These are phyloP conservation scores for Ricinus communis DNA, from an alignment of 345 rosid species.

Conservation along the genomic window DNA sequence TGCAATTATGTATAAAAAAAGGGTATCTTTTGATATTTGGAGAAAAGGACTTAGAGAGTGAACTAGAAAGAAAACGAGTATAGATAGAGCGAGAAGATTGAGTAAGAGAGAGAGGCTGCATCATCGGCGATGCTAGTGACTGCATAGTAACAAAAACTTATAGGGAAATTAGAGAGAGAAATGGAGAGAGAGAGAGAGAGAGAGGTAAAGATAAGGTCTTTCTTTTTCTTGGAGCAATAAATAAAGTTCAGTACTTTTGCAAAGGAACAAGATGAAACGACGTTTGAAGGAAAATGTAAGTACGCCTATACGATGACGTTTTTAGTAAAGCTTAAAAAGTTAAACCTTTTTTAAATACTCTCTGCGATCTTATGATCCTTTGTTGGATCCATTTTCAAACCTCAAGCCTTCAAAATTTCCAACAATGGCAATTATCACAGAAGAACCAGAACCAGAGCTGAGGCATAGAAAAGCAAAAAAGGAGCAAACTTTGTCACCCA, in stretches of 20 bases:
- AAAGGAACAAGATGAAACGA: conserved; percentile 1
- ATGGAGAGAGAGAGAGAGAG: too few relatives aligned
- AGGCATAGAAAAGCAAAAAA: conserved; percentile 1
- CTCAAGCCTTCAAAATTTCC: background rate
- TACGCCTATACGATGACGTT: background rate
- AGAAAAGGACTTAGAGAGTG: conserved; percentile 36
- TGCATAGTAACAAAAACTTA: conserved; percentile 25
- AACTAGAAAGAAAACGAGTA: conserved; percentile 37
- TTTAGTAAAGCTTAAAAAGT: background rate
- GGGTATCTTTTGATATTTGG: conserved; percentile 34
- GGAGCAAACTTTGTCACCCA: conserved; percentile 26
- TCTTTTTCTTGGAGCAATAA: background rate
- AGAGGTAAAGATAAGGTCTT: conserved; percentile 7
- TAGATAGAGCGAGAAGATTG: conserved; percentile 27
- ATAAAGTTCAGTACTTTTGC: conserved; percentile 6
- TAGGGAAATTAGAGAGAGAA: too few relatives aligned
- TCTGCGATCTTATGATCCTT: background rate
- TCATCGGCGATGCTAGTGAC: conserved; percentile 42
- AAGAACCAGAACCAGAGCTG: conserved; percentile 45
- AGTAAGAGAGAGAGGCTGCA: conserved; percentile 48
- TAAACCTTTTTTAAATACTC: background rate
- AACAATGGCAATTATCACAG: conserved; percentile 73
- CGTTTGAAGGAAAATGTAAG: background rate
- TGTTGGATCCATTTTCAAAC: background rate
- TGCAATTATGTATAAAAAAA: conserved; percentile 41